Percentiles rank a stretch among this genome's conserved stretches.
Conservation (phyloP, 2,329 filamentous ascomycete genomes). For the Penicillium sp. region DNA sequence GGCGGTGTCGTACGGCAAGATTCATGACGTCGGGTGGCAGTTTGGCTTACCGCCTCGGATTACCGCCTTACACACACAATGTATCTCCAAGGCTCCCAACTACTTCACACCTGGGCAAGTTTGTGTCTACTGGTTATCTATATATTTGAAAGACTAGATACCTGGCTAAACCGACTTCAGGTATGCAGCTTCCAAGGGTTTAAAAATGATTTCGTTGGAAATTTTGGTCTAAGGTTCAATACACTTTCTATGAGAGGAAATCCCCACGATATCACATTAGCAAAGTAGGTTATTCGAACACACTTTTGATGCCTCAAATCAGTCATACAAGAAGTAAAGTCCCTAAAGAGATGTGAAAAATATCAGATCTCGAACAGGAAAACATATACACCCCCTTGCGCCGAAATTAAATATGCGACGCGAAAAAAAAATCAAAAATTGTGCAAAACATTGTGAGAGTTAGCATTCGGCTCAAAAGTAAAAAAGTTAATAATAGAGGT, state of each 20-base stretch:
- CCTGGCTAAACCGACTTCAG: no score
- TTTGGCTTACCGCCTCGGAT: neutral
- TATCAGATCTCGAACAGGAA: slow-evolving; percentile 3
- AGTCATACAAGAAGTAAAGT: slow-evolving; percentile 15
- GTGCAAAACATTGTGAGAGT: neutral
- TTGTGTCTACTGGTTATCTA: no score
- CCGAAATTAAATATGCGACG: slow-evolving; percentile 24
- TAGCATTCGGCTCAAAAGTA: neutral
- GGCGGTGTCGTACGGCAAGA: slow-evolving; percentile 28
- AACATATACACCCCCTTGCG: slow-evolving; percentile 20
- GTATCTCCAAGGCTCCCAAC: no score
- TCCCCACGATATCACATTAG: slow-evolving; percentile 9
- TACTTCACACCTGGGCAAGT: no score
- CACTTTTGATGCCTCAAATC: slow-evolving; percentile 22
- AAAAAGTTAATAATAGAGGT: neutral
- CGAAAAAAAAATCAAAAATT: slow-evolving; percentile 2
- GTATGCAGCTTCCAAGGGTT: no score
- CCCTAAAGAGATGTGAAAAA: slow-evolving; percentile 7
- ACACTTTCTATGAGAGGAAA: neutral
- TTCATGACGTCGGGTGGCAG: slow-evolving; percentile 29
- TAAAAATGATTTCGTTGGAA: no score
- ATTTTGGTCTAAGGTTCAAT: no score
- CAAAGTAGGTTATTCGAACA: slow-evolving; percentile 9
- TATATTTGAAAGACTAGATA: no score
- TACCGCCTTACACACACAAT: no score